These are phyloP conservation scores for Persicaria tinctoria DNA, from an alignment of 148 eudicot genomes.

Conservation along the genomic window DNA sequence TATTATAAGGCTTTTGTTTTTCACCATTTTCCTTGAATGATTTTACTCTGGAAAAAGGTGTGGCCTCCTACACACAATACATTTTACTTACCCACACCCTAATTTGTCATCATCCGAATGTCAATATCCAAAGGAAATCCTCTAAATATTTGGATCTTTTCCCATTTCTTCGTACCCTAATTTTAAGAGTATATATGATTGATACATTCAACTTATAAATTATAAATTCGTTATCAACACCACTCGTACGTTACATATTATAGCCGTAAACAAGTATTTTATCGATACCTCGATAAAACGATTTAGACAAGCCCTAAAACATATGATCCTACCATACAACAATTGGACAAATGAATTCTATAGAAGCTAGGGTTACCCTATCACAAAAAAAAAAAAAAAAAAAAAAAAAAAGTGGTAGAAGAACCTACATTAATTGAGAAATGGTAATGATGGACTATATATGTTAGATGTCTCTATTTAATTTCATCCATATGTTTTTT, in stretches of 20 bases:
- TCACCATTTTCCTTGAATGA: not conserved
- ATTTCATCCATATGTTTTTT: conserved; percentile 5
- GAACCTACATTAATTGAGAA: not conserved
- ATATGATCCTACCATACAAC: no score
- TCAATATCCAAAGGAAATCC: not conserved
- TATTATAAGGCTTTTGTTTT: not conserved
- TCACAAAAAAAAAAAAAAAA: no score
- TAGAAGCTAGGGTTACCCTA: no score
- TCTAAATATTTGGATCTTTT: not conserved
- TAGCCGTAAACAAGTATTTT: no score
- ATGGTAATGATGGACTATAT: not conserved
- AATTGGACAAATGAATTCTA: no score
- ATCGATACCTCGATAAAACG: no score
- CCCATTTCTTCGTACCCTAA: not conserved
- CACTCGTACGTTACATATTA: no score
- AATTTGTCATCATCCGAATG: not conserved
- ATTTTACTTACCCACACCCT: not conserved
- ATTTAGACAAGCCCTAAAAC: no score
- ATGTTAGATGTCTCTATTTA: not conserved
- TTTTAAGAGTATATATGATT: no score
- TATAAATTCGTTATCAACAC: no score
- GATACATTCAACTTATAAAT: no score
- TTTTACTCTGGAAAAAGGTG: not conserved
- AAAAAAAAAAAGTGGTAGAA: not conserved
- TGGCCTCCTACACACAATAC: not conserved